phyloP scores from a whole-genome alignment of 441 rosid species.

The Adansonia madagascariensis region DNA sequence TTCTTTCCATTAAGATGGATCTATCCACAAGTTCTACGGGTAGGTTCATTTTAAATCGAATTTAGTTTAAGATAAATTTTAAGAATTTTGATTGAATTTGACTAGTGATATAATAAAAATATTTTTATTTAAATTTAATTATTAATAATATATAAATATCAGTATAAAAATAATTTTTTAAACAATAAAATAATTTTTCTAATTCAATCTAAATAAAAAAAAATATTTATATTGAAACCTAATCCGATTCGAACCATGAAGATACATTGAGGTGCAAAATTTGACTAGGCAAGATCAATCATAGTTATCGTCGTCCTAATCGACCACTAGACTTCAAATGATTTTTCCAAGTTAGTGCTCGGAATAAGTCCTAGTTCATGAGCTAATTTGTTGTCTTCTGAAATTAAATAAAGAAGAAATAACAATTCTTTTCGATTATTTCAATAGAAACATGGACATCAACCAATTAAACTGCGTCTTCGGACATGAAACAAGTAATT shows the following conservation, averaged over 20 bases:
- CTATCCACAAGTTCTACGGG: too few species aligned
- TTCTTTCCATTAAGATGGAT: neutral
- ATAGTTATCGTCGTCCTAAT: slow-evolving; percentile 34
- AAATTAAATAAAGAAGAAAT: slow-evolving; percentile 8
- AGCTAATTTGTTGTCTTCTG: slow-evolving; percentile 43
- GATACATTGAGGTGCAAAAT: neutral
- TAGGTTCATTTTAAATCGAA: too few species aligned
- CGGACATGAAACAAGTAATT: slow-evolving; percentile 40
- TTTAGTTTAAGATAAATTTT: too few species aligned
- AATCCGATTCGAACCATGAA: too few species aligned
- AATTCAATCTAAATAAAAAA: too few species aligned
- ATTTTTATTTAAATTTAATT: too few species aligned
- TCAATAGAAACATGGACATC: slow-evolving; percentile 41
- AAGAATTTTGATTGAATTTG: too few species aligned
- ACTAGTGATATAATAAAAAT: too few species aligned
- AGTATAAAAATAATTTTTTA: too few species aligned
- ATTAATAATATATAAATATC: too few species aligned
- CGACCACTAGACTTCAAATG: slow-evolving; percentile 40
- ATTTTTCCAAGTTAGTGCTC: slow-evolving; percentile 47
- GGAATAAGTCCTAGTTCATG: slow-evolving; percentile 42
- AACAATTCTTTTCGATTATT: slow-evolving; percentile 41
- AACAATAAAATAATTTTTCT: too few species aligned
- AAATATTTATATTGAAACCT: too few species aligned
- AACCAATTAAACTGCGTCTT: slow-evolving; percentile 34
- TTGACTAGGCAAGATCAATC: neutral